phyloP scores from a whole-genome alignment of 345 rosid species.

The Combretum micranthum region DNA sequence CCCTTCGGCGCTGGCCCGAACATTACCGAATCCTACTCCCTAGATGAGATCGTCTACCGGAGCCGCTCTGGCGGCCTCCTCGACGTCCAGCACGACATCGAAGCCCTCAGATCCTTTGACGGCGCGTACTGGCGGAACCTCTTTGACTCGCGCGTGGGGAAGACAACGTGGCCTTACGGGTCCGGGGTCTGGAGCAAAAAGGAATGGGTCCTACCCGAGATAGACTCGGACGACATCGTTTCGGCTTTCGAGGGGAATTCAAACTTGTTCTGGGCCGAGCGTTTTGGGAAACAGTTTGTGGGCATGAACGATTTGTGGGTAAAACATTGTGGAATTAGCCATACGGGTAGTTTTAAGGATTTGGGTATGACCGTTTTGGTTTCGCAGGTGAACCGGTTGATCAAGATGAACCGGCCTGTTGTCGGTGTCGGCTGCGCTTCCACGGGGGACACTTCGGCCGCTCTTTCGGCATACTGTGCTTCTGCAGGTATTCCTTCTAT shows the following conservation, averaged over 20 bases:
- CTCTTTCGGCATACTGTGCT: slow-evolving; percentile 80
- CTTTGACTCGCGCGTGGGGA: slow-evolving; percentile 83
- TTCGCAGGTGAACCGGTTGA: slow-evolving; percentile 78
- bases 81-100: slow-evolving; percentile 79
- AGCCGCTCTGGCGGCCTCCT: slow-evolving; percentile 77
- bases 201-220: slow-evolving; percentile 89
- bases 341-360: slow-evolving; percentile 91
- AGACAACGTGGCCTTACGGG: slow-evolving; percentile 79
- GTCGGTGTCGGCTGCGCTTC: slow-evolving; percentile 94
- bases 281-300: slow-evolving; percentile 60
- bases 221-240: slow-evolving; percentile 72
- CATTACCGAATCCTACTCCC: slow-evolving; percentile 61
- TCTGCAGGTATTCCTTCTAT: slow-evolving; percentile 88
- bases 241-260: slow-evolving; percentile 93
- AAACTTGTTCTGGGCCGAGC: slow-evolving; percentile 89
- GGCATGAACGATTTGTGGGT: slow-evolving; percentile 92
- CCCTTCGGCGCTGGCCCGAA: slow-evolving; percentile 55
- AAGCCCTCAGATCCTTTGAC: slow-evolving; percentile 53
- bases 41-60: slow-evolving; percentile 83
- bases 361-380: slow-evolving; percentile 93
- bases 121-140: slow-evolving; percentile 72
- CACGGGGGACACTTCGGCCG: slow-evolving; percentile 91
- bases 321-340: slow-evolving; percentile 89
- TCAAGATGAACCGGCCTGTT: slow-evolving; percentile 60
- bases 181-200: slow-evolving; percentile 93